Evolutionary conservation across 345 rosid genomes (phyloP), one percentile per base, ranked within the genome.

Genomic region (Eucalyptus cloeziana): DNA sequence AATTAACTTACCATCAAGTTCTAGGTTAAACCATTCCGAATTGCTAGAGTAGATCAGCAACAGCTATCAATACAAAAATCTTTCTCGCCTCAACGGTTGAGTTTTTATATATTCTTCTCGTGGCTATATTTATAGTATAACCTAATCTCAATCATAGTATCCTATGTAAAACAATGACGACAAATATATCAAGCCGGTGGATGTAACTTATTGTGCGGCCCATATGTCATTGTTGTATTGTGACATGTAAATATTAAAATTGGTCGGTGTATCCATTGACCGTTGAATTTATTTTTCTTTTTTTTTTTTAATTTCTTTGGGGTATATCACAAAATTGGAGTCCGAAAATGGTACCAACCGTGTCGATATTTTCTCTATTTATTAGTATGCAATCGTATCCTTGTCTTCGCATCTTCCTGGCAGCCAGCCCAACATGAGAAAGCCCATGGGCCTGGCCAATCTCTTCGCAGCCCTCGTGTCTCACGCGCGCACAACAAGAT

Each of bases 271-370:
- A 62, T 64, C 33, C 76, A 64, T 64, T n/a, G 37, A n/a, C 21
- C 8, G 17, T 62, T 6, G 17, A 30, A 21, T 62, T 62, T 62
- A n/a, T 5, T 30, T 30, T 2, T 62, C 0, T 3, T 7, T 62
- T 6, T 3, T 25, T 27, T 5, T 2, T 1, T 0, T 2, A 8
- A 25, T 25, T 24, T 11, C 7, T 25, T 13, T 27, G 15, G 14
- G 69, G 69, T 30, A 30, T 62, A 12, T 62, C 69, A 62, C 33
- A 27, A 62, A 27, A 5, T 62, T 27, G 76, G 5, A 14, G 21
- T 14, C 37, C 37, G 21, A 64, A 64, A n/a, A 64, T n/a, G 19
- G 37, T 16, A 19, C 25, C 45, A 19, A 71, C 14, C 17, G 14
- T 37, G 5, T 17, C 11, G 80, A 69, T 69, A 69, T 33, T 14